phyloP scores from a whole-genome alignment of 768 basidiomycete species.

The Collybiopsis confluens region DNA sequence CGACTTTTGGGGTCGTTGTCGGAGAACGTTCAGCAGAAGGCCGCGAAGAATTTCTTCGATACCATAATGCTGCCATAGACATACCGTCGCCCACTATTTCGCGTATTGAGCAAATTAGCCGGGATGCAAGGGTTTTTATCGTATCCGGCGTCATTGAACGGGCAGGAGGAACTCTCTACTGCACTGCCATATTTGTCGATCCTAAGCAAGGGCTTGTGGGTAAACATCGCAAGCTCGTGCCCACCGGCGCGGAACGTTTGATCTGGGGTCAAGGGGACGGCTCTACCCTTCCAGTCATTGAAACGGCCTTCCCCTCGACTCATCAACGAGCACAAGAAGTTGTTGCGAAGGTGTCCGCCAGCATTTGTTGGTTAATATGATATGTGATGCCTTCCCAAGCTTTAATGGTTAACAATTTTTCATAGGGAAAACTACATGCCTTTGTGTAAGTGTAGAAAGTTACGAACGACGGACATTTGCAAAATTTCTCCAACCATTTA shows the following conservation, averaged over 20 bases:
- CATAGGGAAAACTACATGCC: constrained; percentile 72
- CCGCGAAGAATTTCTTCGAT: constrained; percentile 55
- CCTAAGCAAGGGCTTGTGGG: constrained; percentile 48
- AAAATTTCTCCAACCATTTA: constrained; percentile 14
- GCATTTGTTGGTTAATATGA: constrained; percentile 51
- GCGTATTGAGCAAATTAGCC: constrained; percentile 45
- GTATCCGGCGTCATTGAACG: constrained; percentile 60
- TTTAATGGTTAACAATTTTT: background rate
- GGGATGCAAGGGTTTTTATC: constrained; percentile 46
- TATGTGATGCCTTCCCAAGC: background rate
- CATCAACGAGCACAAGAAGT: constrained; percentile 18
- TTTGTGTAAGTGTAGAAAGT: constrained; percentile 33
- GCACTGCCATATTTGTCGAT: constrained; percentile 54
- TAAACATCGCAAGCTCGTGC: constrained; percentile 62
- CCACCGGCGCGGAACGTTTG: constrained; percentile 55
- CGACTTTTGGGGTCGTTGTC: constrained; percentile 45
- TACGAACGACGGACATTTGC: background rate
- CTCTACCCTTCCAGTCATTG: constrained; percentile 46
- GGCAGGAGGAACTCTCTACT: constrained; percentile 58
- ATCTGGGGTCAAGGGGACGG: constrained; percentile 64
- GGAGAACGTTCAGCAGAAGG: constrained; percentile 47
- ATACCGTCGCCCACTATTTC: constrained; percentile 48
- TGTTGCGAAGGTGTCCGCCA: constrained; percentile 45
- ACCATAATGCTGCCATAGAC: constrained; percentile 50
- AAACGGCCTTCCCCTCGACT: constrained; percentile 29